phyloP scores from a whole-genome alignment of 768 basidiomycete genomes.

The Lactifluus volemus region DNA sequence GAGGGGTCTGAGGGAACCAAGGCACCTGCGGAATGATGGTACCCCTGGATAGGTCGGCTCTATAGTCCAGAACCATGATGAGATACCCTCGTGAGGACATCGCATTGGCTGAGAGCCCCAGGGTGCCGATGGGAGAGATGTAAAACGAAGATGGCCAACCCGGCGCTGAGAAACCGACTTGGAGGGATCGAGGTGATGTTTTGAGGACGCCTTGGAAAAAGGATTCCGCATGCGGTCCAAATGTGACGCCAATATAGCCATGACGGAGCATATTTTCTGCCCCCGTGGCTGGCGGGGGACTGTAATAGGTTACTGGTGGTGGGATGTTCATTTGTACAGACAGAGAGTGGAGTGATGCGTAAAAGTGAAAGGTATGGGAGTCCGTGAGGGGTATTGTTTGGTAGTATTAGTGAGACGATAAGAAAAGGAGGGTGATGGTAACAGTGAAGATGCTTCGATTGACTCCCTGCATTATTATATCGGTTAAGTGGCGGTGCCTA shows the following conservation, averaged over 20 bases:
- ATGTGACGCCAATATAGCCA: conserved; percentile 11
- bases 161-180: conserved; percentile 11
- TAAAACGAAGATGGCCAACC: conserved; percentile 15
- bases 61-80: conserved; percentile 16
- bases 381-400: not conserved
- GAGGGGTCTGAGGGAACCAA: conserved; percentile 15
- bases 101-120: conserved; percentile 4
- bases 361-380: not conserved
- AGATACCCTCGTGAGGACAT: conserved; percentile 13
- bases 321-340: not conserved
- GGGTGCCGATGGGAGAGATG: not conserved
- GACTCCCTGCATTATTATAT: conserved; percentile 2
- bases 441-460: not conserved
- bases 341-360: no score
- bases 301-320: not conserved
- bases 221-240: conserved; percentile 4
- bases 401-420: not conserved
- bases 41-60: conserved; percentile 4
- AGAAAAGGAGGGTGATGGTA: not conserved
- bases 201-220: conserved; percentile 9
- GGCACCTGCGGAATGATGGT: conserved; percentile 14
- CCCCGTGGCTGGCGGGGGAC: not conserved
- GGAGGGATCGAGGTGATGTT: conserved; percentile 3
- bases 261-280: conserved; percentile 10
- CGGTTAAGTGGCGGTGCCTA: not conserved